phyloP scores from a whole-genome alignment of 495 filamentous ascomycete genomes.

The Neurospora sp. region DNA sequence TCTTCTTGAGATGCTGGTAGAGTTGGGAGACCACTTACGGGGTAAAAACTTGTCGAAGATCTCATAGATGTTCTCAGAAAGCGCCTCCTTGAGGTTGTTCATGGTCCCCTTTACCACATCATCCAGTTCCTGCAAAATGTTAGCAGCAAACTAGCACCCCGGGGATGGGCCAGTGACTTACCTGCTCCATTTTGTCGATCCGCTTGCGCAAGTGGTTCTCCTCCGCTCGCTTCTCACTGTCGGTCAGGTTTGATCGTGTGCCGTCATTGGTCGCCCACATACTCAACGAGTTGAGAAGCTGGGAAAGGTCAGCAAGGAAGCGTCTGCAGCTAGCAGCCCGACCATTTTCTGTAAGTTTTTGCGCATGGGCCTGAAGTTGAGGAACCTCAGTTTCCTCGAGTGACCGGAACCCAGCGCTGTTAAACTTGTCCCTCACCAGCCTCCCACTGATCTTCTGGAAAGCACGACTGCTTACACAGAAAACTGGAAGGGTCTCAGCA shows the following conservation, averaged over 20 bases:
- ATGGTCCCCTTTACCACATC: slow-evolving; percentile 23
- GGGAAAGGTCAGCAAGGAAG: slow-evolving; percentile 40
- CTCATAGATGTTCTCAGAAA: slow-evolving; percentile 36
- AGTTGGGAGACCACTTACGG: slow-evolving; percentile 26
- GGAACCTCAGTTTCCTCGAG: slow-evolving; percentile 43
- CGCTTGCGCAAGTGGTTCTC: slow-evolving; percentile 28
- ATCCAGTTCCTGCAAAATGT: slow-evolving; percentile 19
- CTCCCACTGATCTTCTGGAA: slow-evolving; percentile 52
- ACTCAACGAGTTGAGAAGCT: slow-evolving; percentile 47
- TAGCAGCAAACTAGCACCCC: neutral
- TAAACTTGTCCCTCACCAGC: slow-evolving; percentile 29
- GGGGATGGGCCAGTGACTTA: slow-evolving; percentile 12
- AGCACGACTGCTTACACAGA: slow-evolving; percentile 50
- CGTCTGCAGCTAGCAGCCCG: slow-evolving; percentile 14
- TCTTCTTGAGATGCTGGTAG: neutral
- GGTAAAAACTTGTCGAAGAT: slow-evolving; percentile 20
- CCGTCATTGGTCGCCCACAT: slow-evolving; percentile 47
- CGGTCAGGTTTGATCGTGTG: slow-evolving; percentile 28
- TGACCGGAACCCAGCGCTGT: slow-evolving; percentile 25
- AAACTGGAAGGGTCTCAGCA: slow-evolving; percentile 47
- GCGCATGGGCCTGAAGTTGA: slow-evolving; percentile 48
- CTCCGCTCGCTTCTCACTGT: slow-evolving; percentile 31
- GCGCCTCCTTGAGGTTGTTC: slow-evolving; percentile 23
- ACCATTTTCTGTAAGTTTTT: slow-evolving; percentile 43
- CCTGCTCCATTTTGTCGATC: slow-evolving; percentile 37